Evolutionary conservation across 2,329 filamentous ascomycete genomes (phyloP).

Genomic region (Lachnellula hyalina): DNA sequence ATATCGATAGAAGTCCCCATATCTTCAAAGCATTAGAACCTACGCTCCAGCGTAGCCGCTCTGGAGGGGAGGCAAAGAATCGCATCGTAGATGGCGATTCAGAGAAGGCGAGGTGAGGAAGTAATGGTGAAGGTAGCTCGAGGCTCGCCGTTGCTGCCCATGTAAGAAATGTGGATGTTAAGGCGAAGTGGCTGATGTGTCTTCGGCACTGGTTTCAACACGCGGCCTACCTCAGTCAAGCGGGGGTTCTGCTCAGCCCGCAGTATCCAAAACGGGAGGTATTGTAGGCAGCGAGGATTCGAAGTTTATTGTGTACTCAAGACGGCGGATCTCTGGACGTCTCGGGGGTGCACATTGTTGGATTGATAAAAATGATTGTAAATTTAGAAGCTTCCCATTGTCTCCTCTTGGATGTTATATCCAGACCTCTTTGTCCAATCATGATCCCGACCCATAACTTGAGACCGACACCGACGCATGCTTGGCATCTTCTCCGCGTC

Average conservation of each 20-base stretch:
- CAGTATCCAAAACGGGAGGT: not conserved
- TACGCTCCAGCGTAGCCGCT: conserved; percentile 7
- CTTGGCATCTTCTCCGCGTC: not conserved
- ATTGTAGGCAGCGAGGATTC: not conserved
- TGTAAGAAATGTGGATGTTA: conserved; percentile 1
- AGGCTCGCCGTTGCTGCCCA: conserved; percentile 13
- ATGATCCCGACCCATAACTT: not conserved
- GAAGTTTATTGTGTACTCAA: not conserved
- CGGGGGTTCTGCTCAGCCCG: not conserved
- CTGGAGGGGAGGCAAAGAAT: conserved; percentile 16
- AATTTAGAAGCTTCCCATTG: not conserved
- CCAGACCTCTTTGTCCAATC: not conserved
- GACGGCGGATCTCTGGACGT: not conserved
- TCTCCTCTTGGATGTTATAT: not conserved
- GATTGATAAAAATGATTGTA: not conserved
- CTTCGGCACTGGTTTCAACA: not conserved
- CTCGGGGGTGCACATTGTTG: not conserved
- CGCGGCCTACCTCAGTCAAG: not conserved
- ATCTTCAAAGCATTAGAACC: conserved; percentile 17
- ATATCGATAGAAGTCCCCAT: conserved; percentile 38
- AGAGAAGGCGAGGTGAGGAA: conserved; percentile 6
- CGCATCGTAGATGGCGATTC: conserved; percentile 25
- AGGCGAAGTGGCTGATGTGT: not conserved
- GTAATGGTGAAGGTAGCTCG: not conserved
- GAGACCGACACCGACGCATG: not conserved